Percentiles rank a stretch among this genome's conserved stretches.
Evolutionary conservation across 306 rosid species (phyloP).

Genomic region (Cicer chorassanicum): DNA sequence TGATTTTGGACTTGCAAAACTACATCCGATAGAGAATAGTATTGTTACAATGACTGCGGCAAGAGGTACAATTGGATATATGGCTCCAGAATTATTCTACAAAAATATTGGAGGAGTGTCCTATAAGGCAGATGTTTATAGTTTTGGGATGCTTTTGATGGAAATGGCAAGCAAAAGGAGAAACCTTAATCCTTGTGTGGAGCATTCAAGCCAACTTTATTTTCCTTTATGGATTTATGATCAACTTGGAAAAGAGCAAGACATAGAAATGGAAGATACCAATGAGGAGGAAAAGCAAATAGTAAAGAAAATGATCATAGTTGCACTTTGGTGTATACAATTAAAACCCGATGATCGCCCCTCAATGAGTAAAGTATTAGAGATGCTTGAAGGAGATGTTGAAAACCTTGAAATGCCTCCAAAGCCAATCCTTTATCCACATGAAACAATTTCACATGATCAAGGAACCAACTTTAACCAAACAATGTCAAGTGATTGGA

Average conservation of each 20-base stretch:
- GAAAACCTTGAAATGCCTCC: slow-evolving; percentile 43
- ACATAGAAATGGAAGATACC: neutral
- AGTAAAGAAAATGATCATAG: slow-evolving; percentile 42
- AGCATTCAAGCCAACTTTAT: slow-evolving; percentile 43
- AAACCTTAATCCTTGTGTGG: slow-evolving; percentile 5
- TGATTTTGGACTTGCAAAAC: slow-evolving; percentile 44
- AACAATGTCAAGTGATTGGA: neutral
- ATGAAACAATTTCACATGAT: neutral
- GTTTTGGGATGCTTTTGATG: slow-evolving; percentile 44
- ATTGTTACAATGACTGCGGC: slow-evolving; percentile 39
- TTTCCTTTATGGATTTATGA: slow-evolving; percentile 43
- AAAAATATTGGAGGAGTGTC: slow-evolving; percentile 20
- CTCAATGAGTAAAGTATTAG: slow-evolving; percentile 42
- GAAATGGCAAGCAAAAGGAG: slow-evolving; percentile 27
- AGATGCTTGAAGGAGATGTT: slow-evolving; percentile 48
- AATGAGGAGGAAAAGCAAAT: slow-evolving; percentile 2
- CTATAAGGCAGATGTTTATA: slow-evolving; percentile 35
- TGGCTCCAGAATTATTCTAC: slow-evolving; percentile 35
- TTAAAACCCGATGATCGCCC: slow-evolving; percentile 45
- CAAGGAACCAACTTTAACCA: neutral
- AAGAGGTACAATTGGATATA: slow-evolving; percentile 35
- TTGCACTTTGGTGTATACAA: slow-evolving; percentile 41
- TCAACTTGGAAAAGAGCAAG: neutral
- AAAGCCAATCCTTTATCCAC: slow-evolving; percentile 35
- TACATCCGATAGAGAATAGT: slow-evolving; percentile 19